phyloP scores from a whole-genome alignment of 257 asterid species.

The Solanum boliviense region DNA sequence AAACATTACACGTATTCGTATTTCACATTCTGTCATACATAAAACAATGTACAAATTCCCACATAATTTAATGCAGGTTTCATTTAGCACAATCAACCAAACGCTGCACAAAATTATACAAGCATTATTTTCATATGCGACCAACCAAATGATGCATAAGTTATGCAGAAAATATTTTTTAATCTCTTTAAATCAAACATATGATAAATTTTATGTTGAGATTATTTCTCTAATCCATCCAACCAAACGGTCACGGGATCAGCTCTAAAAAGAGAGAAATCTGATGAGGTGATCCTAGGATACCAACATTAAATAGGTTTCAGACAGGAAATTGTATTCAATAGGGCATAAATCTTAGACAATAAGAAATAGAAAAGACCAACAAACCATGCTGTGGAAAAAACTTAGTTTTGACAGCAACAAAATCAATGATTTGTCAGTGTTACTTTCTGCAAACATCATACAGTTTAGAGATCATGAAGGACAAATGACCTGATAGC shows the following conservation, averaged over 20 bases:
- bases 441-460: neutral
- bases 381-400: neutral
- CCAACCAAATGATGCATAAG: neutral
- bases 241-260: neutral
- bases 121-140: neutral
- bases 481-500: neutral
- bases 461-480: neutral
- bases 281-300: neutral
- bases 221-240: neutral
- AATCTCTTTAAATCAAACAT: neutral
- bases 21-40: neutral
- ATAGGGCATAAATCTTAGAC: neutral
- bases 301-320: neutral
- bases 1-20: neutral
- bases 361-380: neutral
- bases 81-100: neutral
- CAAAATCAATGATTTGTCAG: neutral
- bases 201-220: neutral
- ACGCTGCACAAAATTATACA: neutral
- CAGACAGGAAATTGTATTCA: neutral
- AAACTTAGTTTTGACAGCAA: neutral
- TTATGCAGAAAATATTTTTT: neutral
- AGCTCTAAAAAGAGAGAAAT: neutral
- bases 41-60: neutral
- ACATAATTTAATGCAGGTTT: neutral